phyloP scores from a whole-genome alignment of 768 basidiomycete species.

The Suillus lakei region DNA sequence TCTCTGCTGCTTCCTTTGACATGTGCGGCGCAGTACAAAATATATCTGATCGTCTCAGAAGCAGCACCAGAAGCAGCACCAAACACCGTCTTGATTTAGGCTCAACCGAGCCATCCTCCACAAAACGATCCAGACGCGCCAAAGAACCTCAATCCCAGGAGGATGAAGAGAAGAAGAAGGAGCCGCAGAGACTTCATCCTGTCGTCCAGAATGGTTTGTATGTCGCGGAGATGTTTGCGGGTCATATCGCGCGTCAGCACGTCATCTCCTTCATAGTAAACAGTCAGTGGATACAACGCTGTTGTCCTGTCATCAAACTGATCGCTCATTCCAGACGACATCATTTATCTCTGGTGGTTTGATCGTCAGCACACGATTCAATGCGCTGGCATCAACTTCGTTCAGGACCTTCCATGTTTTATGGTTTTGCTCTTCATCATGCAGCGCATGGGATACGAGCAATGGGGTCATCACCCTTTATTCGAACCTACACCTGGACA shows the following conservation, averaged over 20 bases:
- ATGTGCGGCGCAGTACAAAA: not conserved
- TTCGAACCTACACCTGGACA: not conserved
- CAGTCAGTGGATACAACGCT: not conserved
- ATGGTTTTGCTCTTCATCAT: conserved; percentile 4
- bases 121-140: not conserved
- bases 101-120: not conserved
- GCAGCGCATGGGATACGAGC: conserved; percentile 1
- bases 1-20: not conserved
- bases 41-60: not conserved
- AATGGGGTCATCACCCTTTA: not conserved
- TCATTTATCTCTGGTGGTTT: conserved; percentile 2
- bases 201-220: not conserved
- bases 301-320: not conserved
- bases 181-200: not conserved
- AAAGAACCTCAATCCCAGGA: not conserved
- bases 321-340: not conserved
- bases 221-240: not conserved
- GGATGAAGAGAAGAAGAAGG: not conserved
- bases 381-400: conserved; percentile 8
- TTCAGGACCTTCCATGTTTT: conserved; percentile 8
- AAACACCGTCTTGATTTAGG: not conserved
- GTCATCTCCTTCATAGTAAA: not conserved
- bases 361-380: conserved; percentile 6
- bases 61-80: too few relatives aligned
- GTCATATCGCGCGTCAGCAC: not conserved